These are phyloP conservation scores for Bruguiera hainesii DNA, from an alignment of 441 rosid species.

Conservation along the genomic window DNA sequence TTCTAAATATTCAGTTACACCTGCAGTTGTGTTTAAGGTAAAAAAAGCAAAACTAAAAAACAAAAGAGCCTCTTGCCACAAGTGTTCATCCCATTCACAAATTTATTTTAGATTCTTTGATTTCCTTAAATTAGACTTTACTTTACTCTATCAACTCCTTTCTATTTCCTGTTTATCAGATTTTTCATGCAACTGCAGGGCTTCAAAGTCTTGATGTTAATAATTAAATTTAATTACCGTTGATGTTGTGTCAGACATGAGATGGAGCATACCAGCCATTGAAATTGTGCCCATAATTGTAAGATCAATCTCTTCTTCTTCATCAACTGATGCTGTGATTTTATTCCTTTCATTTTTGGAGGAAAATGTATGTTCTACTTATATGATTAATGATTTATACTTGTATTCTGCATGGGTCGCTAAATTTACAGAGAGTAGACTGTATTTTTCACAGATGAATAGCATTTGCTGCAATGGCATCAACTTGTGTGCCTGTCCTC, in stretches of 20 bases:
- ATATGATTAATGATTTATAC: no score
- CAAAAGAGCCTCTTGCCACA: no score
- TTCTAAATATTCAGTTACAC: neutral
- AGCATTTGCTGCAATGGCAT: no score
- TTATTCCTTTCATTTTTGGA: no score
- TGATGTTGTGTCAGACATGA: constrained; percentile 79
- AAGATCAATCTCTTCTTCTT: constrained; percentile 10
- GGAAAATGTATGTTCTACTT: no score
- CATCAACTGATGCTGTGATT: no score
- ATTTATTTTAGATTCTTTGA: neutral
- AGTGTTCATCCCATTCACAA: no score
- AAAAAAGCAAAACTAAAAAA: no score
- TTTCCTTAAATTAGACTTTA: neutral
- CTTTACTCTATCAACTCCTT: neutral
- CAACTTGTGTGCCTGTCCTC: no score
- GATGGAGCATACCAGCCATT: constrained; percentile 89
- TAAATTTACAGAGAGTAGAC: no score
- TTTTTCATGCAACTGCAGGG: constrained; percentile 82
- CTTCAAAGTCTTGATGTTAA: constrained; percentile 83
- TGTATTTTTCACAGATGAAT: no score
- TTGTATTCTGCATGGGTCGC: no score
- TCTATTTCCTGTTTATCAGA: constrained; percentile 42
- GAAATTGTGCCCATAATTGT: constrained; percentile 84
- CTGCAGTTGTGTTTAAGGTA: neutral
- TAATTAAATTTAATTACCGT: constrained; percentile 50